Base-by-base conservation (phyloP, 345 rosid genomes). In the Gossypium turneri region DNA sequence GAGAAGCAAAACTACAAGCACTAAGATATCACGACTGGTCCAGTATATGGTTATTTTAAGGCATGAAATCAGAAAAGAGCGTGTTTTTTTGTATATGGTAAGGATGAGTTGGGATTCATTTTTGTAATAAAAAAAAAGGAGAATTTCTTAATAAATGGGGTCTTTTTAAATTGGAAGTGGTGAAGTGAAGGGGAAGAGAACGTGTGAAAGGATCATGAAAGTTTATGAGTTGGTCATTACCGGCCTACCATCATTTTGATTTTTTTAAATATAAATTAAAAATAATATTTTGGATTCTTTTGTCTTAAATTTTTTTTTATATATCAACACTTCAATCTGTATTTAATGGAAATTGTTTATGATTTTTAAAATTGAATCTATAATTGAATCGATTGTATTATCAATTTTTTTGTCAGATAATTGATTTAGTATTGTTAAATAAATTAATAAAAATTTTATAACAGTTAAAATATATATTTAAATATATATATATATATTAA, bases 1-100 rank as follows among this genome's bases (percentile, higher is more conserved):
- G 20, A 67, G 57, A 48, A 24, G 41, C 72, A 67, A 24, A 67
- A 67, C 56, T 67, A 47, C 41, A 48, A 67, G 38, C 72, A 67
- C 56, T 48, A 47, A 48, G 72, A 47, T 34, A 24, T 47, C 72
- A 67, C 56, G 41, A 67, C 17, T 7, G 12, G 56, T 7, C 10
- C 1, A 17, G 16, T 24, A 8, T 67, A 48, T 15, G 17, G 19
- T 47, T 67, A 19, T 22, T 45, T 67, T 12, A 67, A 7, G 55
- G 17, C n/a, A 17, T 38, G 9, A 34, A 63, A 63, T 3, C n/a
- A 10, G 4, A 17, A 24, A 0, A 47, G 0, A 15, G 7, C 72
- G 48, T 47, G 38, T 47, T 22, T 62, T 34, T 67, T 48, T 67
- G 38, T 55, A 7, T 22, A 67, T 22, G 15, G 71, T 67, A 22